Percentiles rank a stretch among this genome's conserved stretches.
Evolutionary conservation across 805 yeast genomes (phyloP).

Genomic region (Blastobotrys peoriensis): DNA sequence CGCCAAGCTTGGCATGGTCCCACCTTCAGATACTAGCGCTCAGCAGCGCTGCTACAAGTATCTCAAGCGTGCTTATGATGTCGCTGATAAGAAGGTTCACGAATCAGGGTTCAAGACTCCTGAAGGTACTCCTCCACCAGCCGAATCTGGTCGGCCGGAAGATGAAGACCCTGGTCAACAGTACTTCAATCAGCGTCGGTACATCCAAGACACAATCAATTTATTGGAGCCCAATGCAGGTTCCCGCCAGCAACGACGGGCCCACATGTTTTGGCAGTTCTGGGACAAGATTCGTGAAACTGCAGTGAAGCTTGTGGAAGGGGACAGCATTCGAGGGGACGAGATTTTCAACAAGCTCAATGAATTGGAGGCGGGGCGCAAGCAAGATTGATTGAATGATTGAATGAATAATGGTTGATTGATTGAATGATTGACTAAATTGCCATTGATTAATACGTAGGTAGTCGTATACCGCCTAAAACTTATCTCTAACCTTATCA

Average conservation of each 20-base stretch:
- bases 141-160: slow-evolving; percentile 1
- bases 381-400: slow-evolving; percentile 1
- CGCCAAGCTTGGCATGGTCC: slow-evolving; percentile 27
- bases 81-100: slow-evolving; percentile 16
- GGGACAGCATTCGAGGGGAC: slow-evolving; percentile 12
- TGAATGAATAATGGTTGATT: not conserved
- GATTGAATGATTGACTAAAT: not conserved
- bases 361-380: slow-evolving; percentile 30
- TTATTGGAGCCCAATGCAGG: slow-evolving; percentile 20
- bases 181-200: slow-evolving; percentile 18
- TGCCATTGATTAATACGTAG: too few relatives aligned
- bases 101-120: slow-evolving; percentile 13
- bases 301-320: slow-evolving; percentile 18
- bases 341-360: slow-evolving; percentile 19
- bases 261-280: slow-evolving; percentile 32
- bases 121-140: slow-evolving; percentile 1
- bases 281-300: slow-evolving; percentile 32
- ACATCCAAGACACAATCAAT: slow-evolving; percentile 17
- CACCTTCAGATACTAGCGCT: slow-evolving; percentile 28
- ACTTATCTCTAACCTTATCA: too few relatives aligned
- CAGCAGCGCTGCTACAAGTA: slow-evolving; percentile 29
- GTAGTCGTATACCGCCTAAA: too few relatives aligned
- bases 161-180: slow-evolving; percentile 14
- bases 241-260: slow-evolving; percentile 16
- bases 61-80: slow-evolving; percentile 20